Conservation (phyloP, 208 protist genomes). For the Trypanosoma platydactyli region DNA sequence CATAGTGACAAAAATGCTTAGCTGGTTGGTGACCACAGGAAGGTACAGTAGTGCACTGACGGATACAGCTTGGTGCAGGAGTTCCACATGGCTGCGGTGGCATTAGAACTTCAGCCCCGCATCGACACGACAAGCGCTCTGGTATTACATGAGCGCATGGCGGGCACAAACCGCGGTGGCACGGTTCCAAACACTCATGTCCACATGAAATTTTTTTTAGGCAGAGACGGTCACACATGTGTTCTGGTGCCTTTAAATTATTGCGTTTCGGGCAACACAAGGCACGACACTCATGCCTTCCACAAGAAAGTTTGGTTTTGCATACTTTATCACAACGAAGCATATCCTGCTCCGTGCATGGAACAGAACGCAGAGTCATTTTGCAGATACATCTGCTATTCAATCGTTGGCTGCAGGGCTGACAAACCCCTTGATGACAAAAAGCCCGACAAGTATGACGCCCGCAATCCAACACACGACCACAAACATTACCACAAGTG, state of each 20-base stretch:
- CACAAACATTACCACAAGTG: constrained; percentile 54
- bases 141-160: constrained; percentile 59
- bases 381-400: constrained; percentile 55
- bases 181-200: constrained; percentile 68
- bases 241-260: constrained; percentile 34
- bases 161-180: constrained; percentile 64
- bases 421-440: constrained; percentile 59
- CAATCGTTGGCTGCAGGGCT: constrained; percentile 39
- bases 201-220: constrained; percentile 68
- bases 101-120: constrained; percentile 47
- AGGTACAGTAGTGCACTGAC: constrained; percentile 35
- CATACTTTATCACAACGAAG: constrained; percentile 60
- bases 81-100: constrained; percentile 79
- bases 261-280: constrained; percentile 60
- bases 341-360: constrained; percentile 40
- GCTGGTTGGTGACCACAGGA: constrained; percentile 49
- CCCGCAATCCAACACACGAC: constrained; percentile 59
- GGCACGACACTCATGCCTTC: constrained; percentile 62
- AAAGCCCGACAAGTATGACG: constrained; percentile 47
- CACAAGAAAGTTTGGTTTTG: constrained; percentile 67
- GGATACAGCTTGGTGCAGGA: constrained; percentile 48
- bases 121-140: constrained; percentile 55
- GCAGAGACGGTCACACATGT: constrained; percentile 54
- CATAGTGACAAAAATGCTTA: constrained; percentile 72
- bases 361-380: constrained; percentile 44